Percentiles rank a stretch among this genome's conserved stretches.
Evolutionary conservation across 2,329 filamentous ascomycete genomes (phyloP).

Genomic region (Neospermospora avenae): DNA sequence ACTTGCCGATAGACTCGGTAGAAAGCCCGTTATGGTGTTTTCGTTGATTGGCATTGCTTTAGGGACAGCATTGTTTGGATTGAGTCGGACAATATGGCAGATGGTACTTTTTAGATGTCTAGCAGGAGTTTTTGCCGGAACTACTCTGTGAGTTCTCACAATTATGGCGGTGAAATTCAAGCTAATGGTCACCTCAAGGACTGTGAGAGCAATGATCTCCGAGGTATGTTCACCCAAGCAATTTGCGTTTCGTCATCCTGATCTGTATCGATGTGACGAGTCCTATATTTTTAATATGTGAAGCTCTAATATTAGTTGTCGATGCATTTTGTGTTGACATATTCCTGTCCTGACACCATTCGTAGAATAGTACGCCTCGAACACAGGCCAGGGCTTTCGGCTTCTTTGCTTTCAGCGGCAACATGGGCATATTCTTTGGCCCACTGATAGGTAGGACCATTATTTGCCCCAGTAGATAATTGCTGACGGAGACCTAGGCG

Average conservation of each 20-base stretch:
- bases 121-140: constrained; percentile 71
- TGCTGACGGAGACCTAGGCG: constrained; percentile 45
- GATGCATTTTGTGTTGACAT: too few species aligned
- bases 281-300: too few species aligned
- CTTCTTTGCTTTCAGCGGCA: constrained; percentile 72
- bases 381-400: constrained; percentile 73
- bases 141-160: constrained; percentile 50
- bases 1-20: constrained; percentile 64
- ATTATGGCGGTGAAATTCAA: background rate
- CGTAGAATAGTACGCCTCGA: constrained; percentile 60
- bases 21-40: constrained; percentile 68
- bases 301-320: too few species aligned
- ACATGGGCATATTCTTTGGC: constrained; percentile 71
- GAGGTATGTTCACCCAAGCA: constrained; percentile 35
- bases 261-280: too few species aligned
- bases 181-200: constrained; percentile 20
- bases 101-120: constrained; percentile 72
- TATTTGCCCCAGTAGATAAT: constrained; percentile 25
- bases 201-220: constrained; percentile 72
- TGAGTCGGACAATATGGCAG: constrained; percentile 64
- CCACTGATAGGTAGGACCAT: constrained; percentile 42
- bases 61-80: constrained; percentile 63
- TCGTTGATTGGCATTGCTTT: constrained; percentile 62
- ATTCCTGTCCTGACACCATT: background rate
- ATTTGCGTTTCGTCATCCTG: too few species aligned